Base-by-base conservation (phyloP, 768 basidiomycete species). In the Sporobolomyces pararoseus region DNA sequence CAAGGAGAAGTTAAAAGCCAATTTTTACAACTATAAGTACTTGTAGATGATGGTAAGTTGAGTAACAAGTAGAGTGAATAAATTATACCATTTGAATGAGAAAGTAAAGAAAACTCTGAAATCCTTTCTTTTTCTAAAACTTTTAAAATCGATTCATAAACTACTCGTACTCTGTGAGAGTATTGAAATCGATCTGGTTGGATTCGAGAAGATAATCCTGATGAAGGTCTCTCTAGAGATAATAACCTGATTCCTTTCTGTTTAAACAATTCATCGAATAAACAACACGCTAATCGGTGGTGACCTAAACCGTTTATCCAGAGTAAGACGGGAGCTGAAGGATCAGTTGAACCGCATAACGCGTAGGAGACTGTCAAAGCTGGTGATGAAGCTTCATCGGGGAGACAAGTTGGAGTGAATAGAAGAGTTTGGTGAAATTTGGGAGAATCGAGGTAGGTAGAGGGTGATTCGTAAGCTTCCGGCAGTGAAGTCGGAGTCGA, bases 51-150 rank as follows among this genome's bases (percentile, higher is more conserved):
- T 31, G 5, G 27, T 32, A 47, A 1, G 52, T 42, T 42, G 10
- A 32, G n/a, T n/a, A n/a, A n/a, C n/a, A n/a, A n/a, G 39, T 65
- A 62, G 39, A 72, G 47, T 3, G 63, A 13, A 59, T 72, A 72
- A 25, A 72, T 42, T 32, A 65, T 4, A 0, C 71, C 71, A 66
- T 72, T 72, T 63, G 71, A 72, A 19, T 72, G 71, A 21, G 51
- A 42, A 1, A 67, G 39, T 34, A 72, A 3, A 7, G 39, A 29
- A 32, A 72, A 60, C 2, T 29, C 16, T 5, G 10, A 25, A 4
- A 61, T 25, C 7, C 27, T 29, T 3, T 64, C 42, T 2, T 31
- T 5, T 7, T 27, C 39, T 29, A 67, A 57, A 5, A 72, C 51
- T 2, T 37, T 42, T 29, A 68, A 35, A 17, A 67, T 34, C 5